Evolutionary conservation across 768 basidiomycete species (phyloP).

Genomic region (Boletus fagicola): DNA sequence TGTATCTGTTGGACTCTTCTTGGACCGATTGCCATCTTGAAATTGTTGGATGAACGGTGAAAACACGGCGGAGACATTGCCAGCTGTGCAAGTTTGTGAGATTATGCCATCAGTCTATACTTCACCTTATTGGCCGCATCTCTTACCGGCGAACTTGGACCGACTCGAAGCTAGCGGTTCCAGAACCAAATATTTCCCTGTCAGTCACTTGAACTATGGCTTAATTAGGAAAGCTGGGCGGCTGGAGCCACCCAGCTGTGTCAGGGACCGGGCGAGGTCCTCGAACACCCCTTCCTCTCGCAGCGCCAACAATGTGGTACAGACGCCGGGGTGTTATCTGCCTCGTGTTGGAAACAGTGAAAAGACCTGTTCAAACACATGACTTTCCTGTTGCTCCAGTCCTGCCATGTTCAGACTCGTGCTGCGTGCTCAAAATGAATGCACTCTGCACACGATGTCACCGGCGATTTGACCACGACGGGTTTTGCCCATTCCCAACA

Average conservation of each 20-base stretch:
- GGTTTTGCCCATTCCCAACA: background rate
- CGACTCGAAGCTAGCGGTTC: constrained; percentile 10
- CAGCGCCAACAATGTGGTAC: constrained; percentile 19
- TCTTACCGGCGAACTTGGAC: constrained; percentile 8
- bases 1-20: constrained; percentile 12
- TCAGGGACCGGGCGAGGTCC: constrained; percentile 10
- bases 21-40: constrained; percentile 7
- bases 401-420: background rate
- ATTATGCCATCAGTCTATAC: background rate
- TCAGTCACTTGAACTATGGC: background rate
- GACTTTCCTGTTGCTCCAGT: background rate
- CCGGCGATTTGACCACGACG: background rate
- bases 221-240: constrained; percentile 17
- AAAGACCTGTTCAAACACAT: background rate
- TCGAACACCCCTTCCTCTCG: constrained; percentile 22
- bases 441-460: constrained; percentile 10
- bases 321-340: constrained; percentile 32
- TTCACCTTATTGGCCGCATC: background rate
- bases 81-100: background rate
- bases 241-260: background rate
- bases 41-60: background rate
- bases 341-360: constrained; percentile 21
- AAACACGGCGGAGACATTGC: background rate
- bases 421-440: background rate
- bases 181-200: constrained; percentile 5